phyloP scores from a whole-genome alignment of 768 basidiomycete species.

The Podaxis sp. region DNA sequence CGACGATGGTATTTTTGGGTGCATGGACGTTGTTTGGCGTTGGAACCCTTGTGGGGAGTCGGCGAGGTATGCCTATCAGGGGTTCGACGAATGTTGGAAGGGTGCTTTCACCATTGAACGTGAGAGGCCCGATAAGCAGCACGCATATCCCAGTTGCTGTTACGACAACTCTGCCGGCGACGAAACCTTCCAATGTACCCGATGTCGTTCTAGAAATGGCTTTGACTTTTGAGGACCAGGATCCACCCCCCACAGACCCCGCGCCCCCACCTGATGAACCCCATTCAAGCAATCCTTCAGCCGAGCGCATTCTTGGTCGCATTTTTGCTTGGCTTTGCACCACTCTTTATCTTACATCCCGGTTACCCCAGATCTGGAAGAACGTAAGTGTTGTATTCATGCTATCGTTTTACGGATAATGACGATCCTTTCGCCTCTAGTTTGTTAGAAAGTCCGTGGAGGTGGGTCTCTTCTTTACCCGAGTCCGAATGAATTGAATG shows the following conservation, averaged over 20 bases:
- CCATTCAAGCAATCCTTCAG: conserved; percentile 25
- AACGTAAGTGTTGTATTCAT: conserved; percentile 63
- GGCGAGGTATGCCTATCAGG: conserved; percentile 24
- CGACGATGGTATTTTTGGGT: conserved; percentile 80
- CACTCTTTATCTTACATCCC: conserved; percentile 86
- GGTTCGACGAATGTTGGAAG: conserved; percentile 39
- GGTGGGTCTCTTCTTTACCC: conserved; percentile 32
- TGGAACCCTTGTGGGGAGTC: conserved; percentile 43
- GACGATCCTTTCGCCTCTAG: conserved; percentile 35
- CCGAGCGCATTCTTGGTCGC: conserved; percentile 77
- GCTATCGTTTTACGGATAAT: neutral
- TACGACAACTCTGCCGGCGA: neutral
- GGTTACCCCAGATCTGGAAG: conserved; percentile 98
- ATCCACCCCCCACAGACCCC: neutral
- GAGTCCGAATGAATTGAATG: neutral
- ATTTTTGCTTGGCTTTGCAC: conserved; percentile 95
- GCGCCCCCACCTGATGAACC: conserved; percentile 22
- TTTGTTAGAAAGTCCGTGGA: conserved; percentile 89
- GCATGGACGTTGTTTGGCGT: conserved; percentile 73
- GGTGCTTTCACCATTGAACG: conserved; percentile 37
- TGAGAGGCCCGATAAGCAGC: neutral
- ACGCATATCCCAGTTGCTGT: neutral
- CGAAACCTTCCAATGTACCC: neutral
- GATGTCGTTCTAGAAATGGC: neutral
- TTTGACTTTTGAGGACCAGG: conserved; percentile 5